These are phyloP conservation scores for Prunus campanulata DNA, from an alignment of 306 rosid species.

Conservation along the genomic window DNA sequence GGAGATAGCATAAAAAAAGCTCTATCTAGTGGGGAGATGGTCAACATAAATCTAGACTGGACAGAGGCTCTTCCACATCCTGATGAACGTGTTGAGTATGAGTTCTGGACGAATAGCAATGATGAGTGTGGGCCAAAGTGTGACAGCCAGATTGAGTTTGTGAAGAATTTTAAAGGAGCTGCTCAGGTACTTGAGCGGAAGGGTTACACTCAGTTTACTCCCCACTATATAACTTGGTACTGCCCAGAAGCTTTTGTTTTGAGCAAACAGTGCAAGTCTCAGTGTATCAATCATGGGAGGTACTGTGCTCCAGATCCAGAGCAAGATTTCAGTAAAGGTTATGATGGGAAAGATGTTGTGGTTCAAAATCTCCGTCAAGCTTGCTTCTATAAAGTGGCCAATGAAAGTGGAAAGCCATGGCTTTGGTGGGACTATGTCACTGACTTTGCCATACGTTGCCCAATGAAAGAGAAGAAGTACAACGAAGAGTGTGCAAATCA, in stretches of 20 bases:
- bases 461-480: constrained; percentile 74
- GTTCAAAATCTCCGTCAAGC: constrained; percentile 92
- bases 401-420: constrained; percentile 95
- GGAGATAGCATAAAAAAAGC: constrained; percentile 77
- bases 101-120: constrained; percentile 93
- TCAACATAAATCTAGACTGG: constrained; percentile 89
- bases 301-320: constrained; percentile 99
- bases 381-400: constrained; percentile 84
- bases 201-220: constrained; percentile 83
- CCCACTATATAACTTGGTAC: constrained; percentile 91
- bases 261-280: constrained; percentile 87
- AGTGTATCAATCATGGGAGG: constrained; percentile 86
- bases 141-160: constrained; percentile 74
- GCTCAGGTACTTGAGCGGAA: constrained; percentile 89
- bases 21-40: constrained; percentile 60
- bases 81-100: constrained; percentile 94
- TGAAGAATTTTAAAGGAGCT: constrained; percentile 72
- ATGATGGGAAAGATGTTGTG: constrained; percentile 94
- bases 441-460: constrained; percentile 92
- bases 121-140: constrained; percentile 95
- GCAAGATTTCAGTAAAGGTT: constrained; percentile 84
- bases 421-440: constrained; percentile 98
- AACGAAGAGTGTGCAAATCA: constrained; percentile 73
- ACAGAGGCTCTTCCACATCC: constrained; percentile 98
- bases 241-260: constrained; percentile 77